Evolutionary conservation across 2,329 filamentous ascomycete species (phyloP).

Genomic region (Talaromyces sp.): DNA sequence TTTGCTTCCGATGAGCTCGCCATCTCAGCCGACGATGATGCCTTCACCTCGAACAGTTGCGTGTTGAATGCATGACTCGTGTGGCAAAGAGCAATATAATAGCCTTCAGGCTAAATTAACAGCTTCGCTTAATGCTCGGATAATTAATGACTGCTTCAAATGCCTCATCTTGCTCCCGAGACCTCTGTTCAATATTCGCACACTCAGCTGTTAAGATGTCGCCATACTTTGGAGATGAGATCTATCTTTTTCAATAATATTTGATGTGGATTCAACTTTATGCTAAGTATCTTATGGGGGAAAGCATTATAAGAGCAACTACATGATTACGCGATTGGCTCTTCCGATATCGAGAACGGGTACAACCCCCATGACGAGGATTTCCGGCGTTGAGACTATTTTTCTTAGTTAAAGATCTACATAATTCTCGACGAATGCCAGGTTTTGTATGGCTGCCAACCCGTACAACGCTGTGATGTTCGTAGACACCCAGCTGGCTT

Average conservation of each 20-base stretch:
- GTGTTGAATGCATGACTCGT: neutral
- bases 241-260: no score
- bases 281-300: no score
- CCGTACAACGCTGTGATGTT: slow-evolving; percentile 58
- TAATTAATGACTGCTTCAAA: neutral
- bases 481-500: slow-evolving; percentile 56
- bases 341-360: no score
- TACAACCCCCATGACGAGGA: no score
- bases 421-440: slow-evolving; percentile 29
- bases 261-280: no score
- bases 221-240: neutral
- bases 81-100: neutral
- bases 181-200: no score
- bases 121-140: neutral
- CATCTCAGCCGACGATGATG: neutral
- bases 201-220: neutral
- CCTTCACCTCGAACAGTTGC: neutral
- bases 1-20: neutral
- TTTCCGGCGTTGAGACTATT: no score
- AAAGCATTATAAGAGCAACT: neutral
- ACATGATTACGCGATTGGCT: no score
- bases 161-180: neutral
- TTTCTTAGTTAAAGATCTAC: neutral
- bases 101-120: neutral
- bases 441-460: slow-evolving; percentile 54